These are phyloP conservation scores for Aspergillus quadrilineatus DNA, from an alignment of 2,329 filamentous ascomycete species.

Conservation along the genomic window DNA sequence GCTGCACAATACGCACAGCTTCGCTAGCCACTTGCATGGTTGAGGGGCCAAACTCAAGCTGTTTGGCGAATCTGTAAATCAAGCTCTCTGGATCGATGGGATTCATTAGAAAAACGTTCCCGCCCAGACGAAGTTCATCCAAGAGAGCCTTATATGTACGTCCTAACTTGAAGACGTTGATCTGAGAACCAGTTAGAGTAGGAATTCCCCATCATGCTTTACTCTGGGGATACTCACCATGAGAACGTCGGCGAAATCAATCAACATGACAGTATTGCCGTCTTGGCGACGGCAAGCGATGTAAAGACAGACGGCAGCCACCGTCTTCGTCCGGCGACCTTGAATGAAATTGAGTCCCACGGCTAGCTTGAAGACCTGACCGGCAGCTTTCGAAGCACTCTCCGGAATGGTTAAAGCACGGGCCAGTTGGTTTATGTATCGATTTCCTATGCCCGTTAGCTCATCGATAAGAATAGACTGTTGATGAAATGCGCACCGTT, in stretches of 20 bases:
- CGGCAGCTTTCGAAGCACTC: constrained; percentile 62
- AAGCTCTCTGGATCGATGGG: constrained; percentile 84
- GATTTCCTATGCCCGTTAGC: constrained; percentile 30
- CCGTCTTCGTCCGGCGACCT: constrained; percentile 79
- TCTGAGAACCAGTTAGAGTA: constrained; percentile 30
- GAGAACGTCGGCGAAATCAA: constrained; percentile 88
- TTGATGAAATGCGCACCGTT: constrained; percentile 30
- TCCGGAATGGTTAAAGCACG: constrained; percentile 52
- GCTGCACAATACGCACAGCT: constrained; percentile 79
- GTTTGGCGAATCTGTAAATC: constrained; percentile 85
- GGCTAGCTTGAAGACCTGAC: constrained; percentile 74
- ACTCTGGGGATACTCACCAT: constrained; percentile 38
- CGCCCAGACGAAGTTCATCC: constrained; percentile 53
- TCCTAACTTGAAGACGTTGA: constrained; percentile 91
- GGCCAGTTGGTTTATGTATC: constrained; percentile 44
- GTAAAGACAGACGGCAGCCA: constrained; percentile 89
- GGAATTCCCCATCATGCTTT: background rate
- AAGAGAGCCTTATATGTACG: constrained; percentile 83
- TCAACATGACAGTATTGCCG: constrained; percentile 84
- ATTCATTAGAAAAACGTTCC: constrained; percentile 67
- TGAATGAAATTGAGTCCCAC: constrained; percentile 76
- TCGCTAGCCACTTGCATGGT: constrained; percentile 84
- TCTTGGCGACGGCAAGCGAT: constrained; percentile 77
- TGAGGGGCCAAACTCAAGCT: constrained; percentile 83
- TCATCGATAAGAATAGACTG: background rate